Evolutionary conservation across 305 asterid species (phyloP), one percentile per base, ranked within the genome.

Genomic region (Fraxinus sp.): DNA sequence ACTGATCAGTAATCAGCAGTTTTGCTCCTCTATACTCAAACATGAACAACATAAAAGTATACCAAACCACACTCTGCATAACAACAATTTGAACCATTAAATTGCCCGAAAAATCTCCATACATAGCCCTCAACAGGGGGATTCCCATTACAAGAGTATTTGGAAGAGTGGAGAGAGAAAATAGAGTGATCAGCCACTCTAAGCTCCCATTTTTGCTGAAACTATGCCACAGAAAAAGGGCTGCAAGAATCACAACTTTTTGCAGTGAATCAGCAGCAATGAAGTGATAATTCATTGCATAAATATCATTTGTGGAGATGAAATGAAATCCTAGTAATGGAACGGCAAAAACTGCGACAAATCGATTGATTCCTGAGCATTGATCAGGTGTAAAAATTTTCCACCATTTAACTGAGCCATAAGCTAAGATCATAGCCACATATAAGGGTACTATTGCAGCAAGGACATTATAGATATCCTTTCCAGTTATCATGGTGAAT

Each of bases 101-200:
- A 76, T 92, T 86, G 7, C 95, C 99, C 0, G 99, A 94, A 84
- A 89, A 91, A 83, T 94, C 95, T 0, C 99, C 99, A 57, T 95
- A 94, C 99, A 95, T 95, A 74, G 97, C 97, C 14, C 79, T 64
- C 20, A 95, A 90, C 7, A 95, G 66, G 0, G 99, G 99, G 81
- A 95, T 95, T 0, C 98, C 98, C 98, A 95, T 95, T 8, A 95
- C 98, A 0, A 95, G 90, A 0, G 99, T 95, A 84, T 95, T 95
- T 9, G 99, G 99, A 7, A 94, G 87, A 0, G 99, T 92, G 0
- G 99, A 93, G 3, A 95, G 89, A 0, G 99, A 95, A 77, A 95
- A 95, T 14, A 95, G 86, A 0, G 99, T 94, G 39, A 95, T 94
- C 86, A 91, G 66, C 98, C 99, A 95, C 24, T 95, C 99, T 7